Evolutionary conservation across 768 basidiomycete genomes (phyloP).

Genomic region (Pulveroboletus ravenelii): DNA sequence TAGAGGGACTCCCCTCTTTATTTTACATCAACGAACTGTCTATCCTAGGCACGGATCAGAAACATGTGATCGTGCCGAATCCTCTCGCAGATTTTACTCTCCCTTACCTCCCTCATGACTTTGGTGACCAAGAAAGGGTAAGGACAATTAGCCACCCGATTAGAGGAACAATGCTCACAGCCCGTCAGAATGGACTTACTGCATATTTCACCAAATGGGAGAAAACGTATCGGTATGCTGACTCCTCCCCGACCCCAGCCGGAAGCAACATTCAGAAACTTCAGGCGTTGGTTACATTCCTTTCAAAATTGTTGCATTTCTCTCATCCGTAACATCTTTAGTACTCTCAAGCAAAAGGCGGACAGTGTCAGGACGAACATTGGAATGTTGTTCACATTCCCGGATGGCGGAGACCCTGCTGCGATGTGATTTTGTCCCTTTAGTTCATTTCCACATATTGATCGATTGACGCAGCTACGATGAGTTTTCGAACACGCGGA

Average conservation of each 20-base stretch:
- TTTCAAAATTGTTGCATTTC: neutral
- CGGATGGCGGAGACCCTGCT: slow-evolving; percentile 9
- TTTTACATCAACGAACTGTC: slow-evolving; percentile 13
- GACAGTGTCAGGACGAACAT: slow-evolving; percentile 9
- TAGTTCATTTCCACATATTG: neutral
- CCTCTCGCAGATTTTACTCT: slow-evolving; percentile 16
- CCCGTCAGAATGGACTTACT: slow-evolving; percentile 4
- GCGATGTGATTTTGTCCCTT: slow-evolving; percentile 5
- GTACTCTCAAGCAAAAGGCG: slow-evolving; percentile 16
- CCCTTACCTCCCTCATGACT: slow-evolving; percentile 19
- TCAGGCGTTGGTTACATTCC: slow-evolving; percentile 11
- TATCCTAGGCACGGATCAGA: slow-evolving; percentile 4
- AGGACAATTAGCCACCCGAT: neutral
- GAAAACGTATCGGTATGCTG: slow-evolving; percentile 17
- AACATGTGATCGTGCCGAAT: slow-evolving; percentile 11
- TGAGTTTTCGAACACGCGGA: slow-evolving; percentile 25
- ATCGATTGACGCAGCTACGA: slow-evolving; percentile 20
- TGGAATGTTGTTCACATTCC: slow-evolving; percentile 20
- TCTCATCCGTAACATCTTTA: neutral
- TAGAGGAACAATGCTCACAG: neutral
- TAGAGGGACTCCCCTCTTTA: slow-evolving; percentile 20
- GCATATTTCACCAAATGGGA: slow-evolving; percentile 21
- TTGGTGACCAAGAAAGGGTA: slow-evolving; percentile 12
- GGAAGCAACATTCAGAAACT: slow-evolving; percentile 12
- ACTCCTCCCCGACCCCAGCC: slow-evolving; percentile 4